Base-by-base conservation (phyloP, 495 filamentous ascomycete species). In the Evernia prunastri region DNA sequence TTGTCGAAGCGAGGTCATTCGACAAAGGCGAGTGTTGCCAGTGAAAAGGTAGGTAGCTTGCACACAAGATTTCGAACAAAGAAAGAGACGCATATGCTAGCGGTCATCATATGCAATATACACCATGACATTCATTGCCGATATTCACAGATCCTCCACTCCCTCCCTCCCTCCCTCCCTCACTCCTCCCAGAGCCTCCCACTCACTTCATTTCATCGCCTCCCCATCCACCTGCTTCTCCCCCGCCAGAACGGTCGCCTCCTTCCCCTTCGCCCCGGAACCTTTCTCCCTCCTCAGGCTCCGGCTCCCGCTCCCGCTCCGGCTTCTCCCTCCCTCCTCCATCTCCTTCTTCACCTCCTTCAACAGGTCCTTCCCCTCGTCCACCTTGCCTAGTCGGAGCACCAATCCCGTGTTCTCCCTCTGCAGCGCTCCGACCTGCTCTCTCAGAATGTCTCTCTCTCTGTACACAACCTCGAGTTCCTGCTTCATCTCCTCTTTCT, bases 351-450 rank as follows among this genome's bases (percentile, higher is more conserved):
- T 60, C 0, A 69, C 59, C 45, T 68, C 59, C 23, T 53, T 56
- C 9, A 71, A 33, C 18, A 68, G 4, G 13, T 64, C 63, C 25
- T 37, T 63, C 7, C 70, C 70, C 25, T 69, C 64, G 8, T 67
- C 68, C 54, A 60, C 56, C 59, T 67, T 67, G 13, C 66, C 68
- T 60, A 70, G n/a, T 36, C 59, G 33, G 15, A 68, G 69, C 58
- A 71, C 71, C 61, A 82, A 61, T 60, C 63, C 75, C 12, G 74
- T 76, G 70, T 90, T 89, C 80, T 89, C 85, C 40, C 72, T 74
- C 75, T 91, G 88, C 68, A 91, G 70, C 56, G 83, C 79, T 13
- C 82, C 77, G 37, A 90, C 80, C 71, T 86, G 77, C 65, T 84
- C 82, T 36, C 78, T 77, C 66, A 89, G 76, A 33, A 87, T 81